Conservation (phyloP, 2,329 filamentous ascomycete genomes). For the Talaromyces sp. region DNA sequence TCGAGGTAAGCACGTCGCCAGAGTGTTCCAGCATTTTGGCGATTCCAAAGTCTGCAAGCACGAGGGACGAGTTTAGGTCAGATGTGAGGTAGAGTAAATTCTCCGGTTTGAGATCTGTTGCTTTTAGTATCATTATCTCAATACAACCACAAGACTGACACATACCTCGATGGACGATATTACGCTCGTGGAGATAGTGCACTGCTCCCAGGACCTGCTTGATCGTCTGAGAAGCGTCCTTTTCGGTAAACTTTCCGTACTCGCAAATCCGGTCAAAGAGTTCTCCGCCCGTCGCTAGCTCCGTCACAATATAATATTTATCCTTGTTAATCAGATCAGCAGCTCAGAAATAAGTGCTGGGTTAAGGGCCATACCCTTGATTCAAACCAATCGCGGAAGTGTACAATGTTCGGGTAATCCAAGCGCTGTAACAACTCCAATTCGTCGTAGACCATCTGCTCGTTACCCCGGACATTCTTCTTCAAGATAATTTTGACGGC, state of each 20-base stretch:
- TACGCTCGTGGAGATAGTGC: constrained; percentile 87
- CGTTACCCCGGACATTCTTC: constrained; percentile 97
- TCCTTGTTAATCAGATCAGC: constrained; percentile 53
- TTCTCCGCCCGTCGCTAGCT: constrained; percentile 92
- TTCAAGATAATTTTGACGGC: constrained; percentile 99
- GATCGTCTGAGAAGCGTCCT: constrained; percentile 94
- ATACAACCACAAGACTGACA: neutral
- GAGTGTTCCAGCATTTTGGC: constrained; percentile 94
- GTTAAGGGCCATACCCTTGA: constrained; percentile 61
- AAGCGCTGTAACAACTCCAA: constrained; percentile 86
- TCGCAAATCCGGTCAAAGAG: constrained; percentile 98
- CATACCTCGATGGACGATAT: constrained; percentile 89
- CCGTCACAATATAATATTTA: constrained; percentile 99
- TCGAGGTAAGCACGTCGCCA: constrained; percentile 88
- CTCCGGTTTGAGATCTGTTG: constrained; percentile 87
- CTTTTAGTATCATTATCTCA: constrained; percentile 5
- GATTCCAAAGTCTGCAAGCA: constrained; percentile 96
- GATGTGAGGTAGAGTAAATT: constrained; percentile 90
- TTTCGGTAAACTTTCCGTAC: constrained; percentile 96
- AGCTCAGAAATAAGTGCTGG: neutral
- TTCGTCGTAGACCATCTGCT: constrained; percentile 98
- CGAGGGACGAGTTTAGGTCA: constrained; percentile 72
- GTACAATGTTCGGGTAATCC: constrained; percentile 91
- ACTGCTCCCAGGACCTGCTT: constrained; percentile 89
- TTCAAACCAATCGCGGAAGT: constrained; percentile 98